Conservation (phyloP, 139 green algal genomes). For the Chlamydomonas asymmetrica region DNA sequence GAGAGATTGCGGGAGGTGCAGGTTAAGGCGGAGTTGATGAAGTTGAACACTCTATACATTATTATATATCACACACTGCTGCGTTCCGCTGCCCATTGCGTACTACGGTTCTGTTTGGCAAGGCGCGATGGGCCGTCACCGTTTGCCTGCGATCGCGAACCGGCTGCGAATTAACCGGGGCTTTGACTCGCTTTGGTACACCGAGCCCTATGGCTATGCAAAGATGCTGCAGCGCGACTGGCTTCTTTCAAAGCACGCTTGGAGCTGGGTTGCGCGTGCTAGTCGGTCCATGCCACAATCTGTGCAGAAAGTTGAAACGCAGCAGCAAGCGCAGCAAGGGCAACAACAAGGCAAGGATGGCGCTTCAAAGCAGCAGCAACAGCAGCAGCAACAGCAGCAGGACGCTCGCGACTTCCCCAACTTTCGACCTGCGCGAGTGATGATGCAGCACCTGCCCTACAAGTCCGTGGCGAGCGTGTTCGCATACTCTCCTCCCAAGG, state of each 20-base stretch:
- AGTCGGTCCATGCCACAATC: constrained; percentile 21
- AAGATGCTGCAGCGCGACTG: constrained; percentile 45
- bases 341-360: constrained; percentile 23
- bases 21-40: too few species aligned
- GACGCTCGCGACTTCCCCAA: constrained; percentile 37
- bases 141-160: constrained; percentile 26
- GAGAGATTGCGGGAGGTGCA: too few species aligned
- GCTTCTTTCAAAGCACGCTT: constrained; percentile 31
- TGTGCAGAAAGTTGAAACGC: constrained; percentile 18
- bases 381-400: constrained; percentile 9
- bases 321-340: constrained; percentile 10
- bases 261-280: constrained; percentile 32
- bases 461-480: constrained; percentile 40
- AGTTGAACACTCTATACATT: too few species aligned
- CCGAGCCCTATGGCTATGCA: constrained; percentile 24
- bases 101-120: too few species aligned
- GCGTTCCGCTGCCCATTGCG: too few species aligned
- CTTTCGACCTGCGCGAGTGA: constrained; percentile 30
- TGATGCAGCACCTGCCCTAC: constrained; percentile 41
- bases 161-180: constrained; percentile 16
- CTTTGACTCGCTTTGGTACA: constrained; percentile 39
- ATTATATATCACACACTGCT: too few species aligned
- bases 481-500: constrained; percentile 20
- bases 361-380: not conserved
- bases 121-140: constrained; percentile 9